phyloP scores from a whole-genome alignment of 2,329 filamentous ascomycete species.

The Dactylellina parvicollis region DNA sequence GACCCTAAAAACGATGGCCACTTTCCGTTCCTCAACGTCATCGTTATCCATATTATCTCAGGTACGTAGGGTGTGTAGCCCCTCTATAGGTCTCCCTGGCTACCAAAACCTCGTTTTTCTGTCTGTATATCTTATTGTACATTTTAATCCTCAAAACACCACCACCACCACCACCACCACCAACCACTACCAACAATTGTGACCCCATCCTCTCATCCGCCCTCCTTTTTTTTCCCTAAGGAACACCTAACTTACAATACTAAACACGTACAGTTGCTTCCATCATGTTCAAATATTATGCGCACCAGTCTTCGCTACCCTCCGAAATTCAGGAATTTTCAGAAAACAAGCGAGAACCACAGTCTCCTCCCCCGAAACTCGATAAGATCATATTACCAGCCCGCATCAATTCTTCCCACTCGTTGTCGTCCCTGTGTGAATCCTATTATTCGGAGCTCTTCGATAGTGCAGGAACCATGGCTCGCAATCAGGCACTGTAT shows the following conservation, averaged over 20 bases:
- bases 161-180: too few species aligned
- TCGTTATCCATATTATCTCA: slow-evolving; percentile 30
- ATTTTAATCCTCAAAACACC: too few species aligned
- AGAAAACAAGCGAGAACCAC: not conserved
- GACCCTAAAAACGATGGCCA: slow-evolving; percentile 20
- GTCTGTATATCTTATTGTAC: too few species aligned
- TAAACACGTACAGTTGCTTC: slow-evolving; percentile 20
- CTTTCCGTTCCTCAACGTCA: slow-evolving; percentile 22
- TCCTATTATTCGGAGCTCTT: not conserved
- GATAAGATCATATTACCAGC: slow-evolving; percentile 1
- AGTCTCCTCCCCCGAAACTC: not conserved
- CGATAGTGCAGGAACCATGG: not conserved
- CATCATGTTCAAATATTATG: slow-evolving; percentile 19
- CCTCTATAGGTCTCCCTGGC: not conserved
- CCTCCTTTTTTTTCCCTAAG: too few species aligned
- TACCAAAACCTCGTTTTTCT: too few species aligned
- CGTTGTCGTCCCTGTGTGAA: not conserved
- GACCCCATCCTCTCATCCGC: too few species aligned
- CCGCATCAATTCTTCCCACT: not conserved
- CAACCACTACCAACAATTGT: too few species aligned
- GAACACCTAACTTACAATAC: too few species aligned
- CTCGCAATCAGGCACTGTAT: not conserved
- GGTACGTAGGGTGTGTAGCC: slow-evolving; percentile 3
- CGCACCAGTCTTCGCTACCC: slow-evolving; percentile 5
- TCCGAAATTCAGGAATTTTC: slow-evolving; percentile 3